Base-by-base conservation (phyloP, 1,139 yeast genomes). In the Lodderomyces margitis region DNA sequence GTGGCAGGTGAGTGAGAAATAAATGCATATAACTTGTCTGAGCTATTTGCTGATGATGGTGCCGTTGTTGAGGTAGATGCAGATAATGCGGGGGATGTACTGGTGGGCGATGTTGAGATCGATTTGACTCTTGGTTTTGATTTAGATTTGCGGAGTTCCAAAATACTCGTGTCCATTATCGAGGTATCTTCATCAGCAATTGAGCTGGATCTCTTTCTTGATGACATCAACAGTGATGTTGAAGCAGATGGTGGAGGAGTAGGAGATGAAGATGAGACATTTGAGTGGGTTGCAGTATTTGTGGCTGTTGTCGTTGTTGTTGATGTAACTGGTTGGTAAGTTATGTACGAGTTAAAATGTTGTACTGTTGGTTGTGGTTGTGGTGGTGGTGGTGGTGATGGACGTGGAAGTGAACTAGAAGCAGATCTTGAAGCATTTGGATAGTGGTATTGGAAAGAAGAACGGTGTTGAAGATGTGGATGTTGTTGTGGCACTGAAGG, bases 1-100 rank as follows among this genome's bases (percentile, higher is more conserved):
- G 96, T 87, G 20, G 87, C 81, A 24, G 91, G 95, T 2, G 95
- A 86, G 62, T 88, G 97, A 20, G 95, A 83, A 50, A 91, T 91
- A 62, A 91, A 91, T 30, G 97, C 96, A 68, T 83, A 87, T 5
- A 85, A 30, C 12, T 27, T 37, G 5, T 36, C 33, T 9, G 21
- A 69, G 53, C 75, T 75, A 5, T 51, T 23, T 39, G 43, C 37
- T 23, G 51, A 52, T 37, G 43, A 46, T 39, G 46, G 46, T 23
- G 51, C 46, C 40, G 42, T 27, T n/a, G 49, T 25, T 20, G 49
- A 28, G 21, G 34, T 21, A 9, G 43, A 33, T n/a, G 38, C 19
- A 7, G 34, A 16, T 24, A 44, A 36, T 5, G 34, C n/a, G 9
- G 45, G 14, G 8, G 42, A 38, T n/a, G 23, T 24, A 30, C 34